Percentiles rank a stretch among this genome's conserved stretches.
phyloP scores from a whole-genome alignment of 2,329 filamentous ascomycete genomes.

The Talaromyces islandicus region DNA sequence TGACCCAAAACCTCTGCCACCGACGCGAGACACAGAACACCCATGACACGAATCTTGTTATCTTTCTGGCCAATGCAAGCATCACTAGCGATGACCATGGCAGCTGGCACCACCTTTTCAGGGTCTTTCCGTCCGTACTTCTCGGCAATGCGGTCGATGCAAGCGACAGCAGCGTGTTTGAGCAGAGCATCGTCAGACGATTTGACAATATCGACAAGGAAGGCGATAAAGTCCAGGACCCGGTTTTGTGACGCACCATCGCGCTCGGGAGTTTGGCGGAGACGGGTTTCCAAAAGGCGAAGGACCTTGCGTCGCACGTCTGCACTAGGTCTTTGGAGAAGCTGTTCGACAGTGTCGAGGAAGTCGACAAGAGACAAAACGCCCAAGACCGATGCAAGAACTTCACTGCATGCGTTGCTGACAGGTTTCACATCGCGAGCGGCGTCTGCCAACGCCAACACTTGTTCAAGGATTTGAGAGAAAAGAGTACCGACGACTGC shows the following conservation, averaged over 20 bases:
- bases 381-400: conserved; percentile 73
- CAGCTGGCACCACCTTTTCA: conserved; percentile 67
- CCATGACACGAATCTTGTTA: conserved; percentile 68
- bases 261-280: conserved; percentile 65
- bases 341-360: conserved; percentile 75
- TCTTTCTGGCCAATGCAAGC: conserved; percentile 72
- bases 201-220: conserved; percentile 69
- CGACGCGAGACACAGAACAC: conserved; percentile 82
- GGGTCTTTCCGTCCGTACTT: conserved; percentile 92
- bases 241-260: conserved; percentile 63
- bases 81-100: conserved; percentile 68
- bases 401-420: conserved; percentile 51
- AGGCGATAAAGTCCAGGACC: conserved; percentile 72
- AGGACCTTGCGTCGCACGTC: conserved; percentile 74
- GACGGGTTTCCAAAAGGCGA: conserved; percentile 71
- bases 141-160: conserved; percentile 87
- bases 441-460: conserved; percentile 58
- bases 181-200: conserved; percentile 66
- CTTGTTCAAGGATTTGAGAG: conserved; percentile 60
- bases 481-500: conserved; percentile 65
- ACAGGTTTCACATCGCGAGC: conserved; percentile 30
- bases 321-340: conserved; percentile 70
- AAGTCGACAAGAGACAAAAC: conserved; percentile 83
- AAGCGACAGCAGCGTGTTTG: conserved; percentile 79
- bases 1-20: conserved; percentile 84